Percentiles rank a stretch among this genome's conserved stretches.
These are phyloP conservation scores for Quercus robur DNA, from an alignment of 306 rosid genomes.

Conservation along the genomic window DNA sequence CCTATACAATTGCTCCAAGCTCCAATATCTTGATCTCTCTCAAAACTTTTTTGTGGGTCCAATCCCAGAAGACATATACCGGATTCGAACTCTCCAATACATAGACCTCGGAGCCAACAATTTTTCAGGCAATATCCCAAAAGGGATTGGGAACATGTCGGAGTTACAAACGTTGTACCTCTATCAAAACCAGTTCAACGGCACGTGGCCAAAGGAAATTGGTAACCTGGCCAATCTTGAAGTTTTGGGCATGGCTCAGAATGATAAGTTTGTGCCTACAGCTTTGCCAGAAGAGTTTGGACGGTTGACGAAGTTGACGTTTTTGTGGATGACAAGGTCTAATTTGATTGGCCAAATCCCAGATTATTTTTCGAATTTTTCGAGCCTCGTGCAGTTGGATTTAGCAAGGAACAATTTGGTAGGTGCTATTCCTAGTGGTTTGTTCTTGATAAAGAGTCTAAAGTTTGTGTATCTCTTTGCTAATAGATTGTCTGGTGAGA, in stretches of 20 bases:
- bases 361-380: conserved; percentile 33
- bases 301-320: conserved; percentile 43
- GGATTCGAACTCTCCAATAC: conserved; percentile 33
- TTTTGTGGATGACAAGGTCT: conserved; percentile 35
- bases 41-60: conserved; percentile 53
- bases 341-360: conserved; percentile 66
- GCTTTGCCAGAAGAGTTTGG: conserved; percentile 57
- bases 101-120: conserved; percentile 58
- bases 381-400: conserved; percentile 49
- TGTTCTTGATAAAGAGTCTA: conserved; percentile 49
- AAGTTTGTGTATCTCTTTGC: conserved; percentile 34
- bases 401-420: conserved; percentile 49
- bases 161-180: conserved; percentile 33
- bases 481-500: conserved; percentile 55
- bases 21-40: conserved; percentile 57
- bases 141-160: conserved; percentile 41
- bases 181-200: conserved; percentile 43
- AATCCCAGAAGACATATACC: conserved; percentile 53
- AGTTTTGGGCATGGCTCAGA: conserved; percentile 36
- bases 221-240: conserved; percentile 62
- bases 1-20: conserved; percentile 67
- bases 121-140: conserved; percentile 65
- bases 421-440: conserved; percentile 51
- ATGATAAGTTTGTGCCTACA: conserved; percentile 21
- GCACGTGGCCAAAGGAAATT: conserved; percentile 58